Evolutionary conservation across 192 early-diverging fungal genomes (phyloP).

Genomic region (Coemansia sp.): DNA sequence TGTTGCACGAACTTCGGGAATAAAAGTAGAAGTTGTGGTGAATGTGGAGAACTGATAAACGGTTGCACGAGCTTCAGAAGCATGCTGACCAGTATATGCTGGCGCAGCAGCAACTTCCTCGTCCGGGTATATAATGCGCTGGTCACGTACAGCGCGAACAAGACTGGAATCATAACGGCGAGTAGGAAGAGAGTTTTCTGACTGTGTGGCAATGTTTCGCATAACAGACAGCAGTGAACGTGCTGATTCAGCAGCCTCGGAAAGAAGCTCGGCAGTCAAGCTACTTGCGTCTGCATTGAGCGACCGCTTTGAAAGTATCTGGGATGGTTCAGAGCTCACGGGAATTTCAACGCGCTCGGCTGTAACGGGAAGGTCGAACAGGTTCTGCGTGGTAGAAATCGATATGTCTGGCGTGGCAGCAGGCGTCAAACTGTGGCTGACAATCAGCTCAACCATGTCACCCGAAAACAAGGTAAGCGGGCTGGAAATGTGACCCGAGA

Average conservation of each 20-base stretch:
- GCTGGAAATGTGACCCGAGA: slow-evolving; percentile 3
- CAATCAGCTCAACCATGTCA: slow-evolving; percentile 18
- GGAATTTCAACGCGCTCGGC: not conserved
- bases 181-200: slow-evolving; percentile 11
- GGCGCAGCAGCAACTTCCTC: slow-evolving; percentile 6
- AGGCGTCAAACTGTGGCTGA: slow-evolving; percentile 9
- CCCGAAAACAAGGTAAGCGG: slow-evolving; percentile 13
- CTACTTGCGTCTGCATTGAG: not conserved
- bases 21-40: slow-evolving; percentile 11
- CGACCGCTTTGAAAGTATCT: not conserved
- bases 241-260: slow-evolving; percentile 18
- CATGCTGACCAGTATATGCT: not conserved
- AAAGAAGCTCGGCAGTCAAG: not conserved
- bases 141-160: not conserved
- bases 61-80: not conserved
- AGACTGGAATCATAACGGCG: slow-evolving; percentile 7
- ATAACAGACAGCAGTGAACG: slow-evolving; percentile 27
- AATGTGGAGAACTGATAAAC: slow-evolving; percentile 1
- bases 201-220: slow-evolving; percentile 22
- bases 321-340: not conserved
- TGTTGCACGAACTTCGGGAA: not conserved
- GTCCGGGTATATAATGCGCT: slow-evolving; percentile 18
- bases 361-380: not conserved
- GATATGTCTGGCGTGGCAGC: not conserved
- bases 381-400: not conserved